Base-by-base conservation (phyloP, 2,329 filamentous ascomycete genomes). In the Mycosphaerella sp. region DNA sequence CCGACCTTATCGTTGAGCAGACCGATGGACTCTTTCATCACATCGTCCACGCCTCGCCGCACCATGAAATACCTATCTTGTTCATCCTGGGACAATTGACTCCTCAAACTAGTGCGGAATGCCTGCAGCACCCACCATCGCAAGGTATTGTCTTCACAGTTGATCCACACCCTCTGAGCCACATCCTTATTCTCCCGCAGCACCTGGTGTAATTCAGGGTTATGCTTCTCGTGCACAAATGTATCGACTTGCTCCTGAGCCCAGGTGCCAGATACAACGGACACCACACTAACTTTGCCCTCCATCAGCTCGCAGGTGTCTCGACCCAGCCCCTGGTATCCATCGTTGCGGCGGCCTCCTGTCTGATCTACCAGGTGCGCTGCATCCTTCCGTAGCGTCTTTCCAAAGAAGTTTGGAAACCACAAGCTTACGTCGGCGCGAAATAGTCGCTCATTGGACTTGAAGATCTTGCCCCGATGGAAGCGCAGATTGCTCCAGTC, bases 401-500 rank as follows among this genome's bases (percentile, higher is more conserved):
- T 76, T 41, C 93, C 93, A 67, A 79, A 80, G 52, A 98, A 76
- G 71, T 98, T 98, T 41, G 93, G 93, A 73, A 98, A 96, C 75
- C 86, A 97, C 57, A 96, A 79, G 4, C 91, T 86, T 45, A 83
- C 79, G 35, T 94, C 87, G 58, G 79, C 79, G 64, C 84, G 86
- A 77, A 97, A 97, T 43, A 91, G 78, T n/a, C 85, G 78, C 3
- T 86, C 81, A 34, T 91, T 91, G 16, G 89, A 84, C 45, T 91
- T 75, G 72, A 96, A 98, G 18, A 89, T 89, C 71, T 98, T 98
- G 64, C 93, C 93, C 62, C 89, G 82, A 71, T 78, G 72, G 59
- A 93, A 84, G 59, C 84, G 77, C 70, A 96, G 80, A 71, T 94
- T 93, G 53, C 81, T 81, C 86, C 89, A 96, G 76, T 98, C 91